Base-by-base conservation (phyloP, 2,329 filamentous ascomycete species). In the Amylocarpus encephaloides region DNA sequence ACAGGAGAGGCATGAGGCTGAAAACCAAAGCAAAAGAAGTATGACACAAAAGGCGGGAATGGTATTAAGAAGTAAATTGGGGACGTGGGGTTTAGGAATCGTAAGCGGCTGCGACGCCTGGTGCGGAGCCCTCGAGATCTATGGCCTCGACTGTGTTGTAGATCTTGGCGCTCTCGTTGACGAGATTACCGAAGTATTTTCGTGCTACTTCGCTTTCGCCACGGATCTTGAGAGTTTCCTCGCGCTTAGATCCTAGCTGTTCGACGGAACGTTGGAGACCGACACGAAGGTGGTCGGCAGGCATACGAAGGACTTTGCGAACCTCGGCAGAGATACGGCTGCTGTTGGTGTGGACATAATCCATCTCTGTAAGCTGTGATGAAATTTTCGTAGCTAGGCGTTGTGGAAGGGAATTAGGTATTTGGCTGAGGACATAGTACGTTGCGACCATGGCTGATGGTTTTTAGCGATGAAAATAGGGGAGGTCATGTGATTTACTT, bases 341-440 rank as follows among this genome's bases (percentile, higher is more conserved):
- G 40, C 90, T 82, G 71, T 98, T 98, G 58, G 80, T 72, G 68
- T 98, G 93, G 1, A 93, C 88, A 66, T 97, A 98, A 71, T 98
- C 93, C 64, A 95, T 82, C 15, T 86, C 79, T 6, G 79, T 73
- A 34, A 98, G 82, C 62, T 90, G 88, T 30, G 80, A 74, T 2
- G 89, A 85, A 51, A 98, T 86, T 71, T 97, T 97, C 63, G 78
- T 78, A 38, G 86, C 85, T 5, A 98, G 80, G 10, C 90, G 89
- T 47, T 85, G 85, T 1, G 93, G 93, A 0, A 98, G 81, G 0
- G 92, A 93, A 48, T 85, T 80, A 16, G 93, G 93, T 56, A 98
- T 94, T 56, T 92, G 88, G 51, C 85, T 83, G 19, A 98, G 73
- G 50, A 95, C 75, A 67, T 95, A 97, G 53, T 84, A 85, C 3